phyloP scores from a whole-genome alignment of 1,284 basidiomycete species.

The Lentinula novae-zelandiae region DNA sequence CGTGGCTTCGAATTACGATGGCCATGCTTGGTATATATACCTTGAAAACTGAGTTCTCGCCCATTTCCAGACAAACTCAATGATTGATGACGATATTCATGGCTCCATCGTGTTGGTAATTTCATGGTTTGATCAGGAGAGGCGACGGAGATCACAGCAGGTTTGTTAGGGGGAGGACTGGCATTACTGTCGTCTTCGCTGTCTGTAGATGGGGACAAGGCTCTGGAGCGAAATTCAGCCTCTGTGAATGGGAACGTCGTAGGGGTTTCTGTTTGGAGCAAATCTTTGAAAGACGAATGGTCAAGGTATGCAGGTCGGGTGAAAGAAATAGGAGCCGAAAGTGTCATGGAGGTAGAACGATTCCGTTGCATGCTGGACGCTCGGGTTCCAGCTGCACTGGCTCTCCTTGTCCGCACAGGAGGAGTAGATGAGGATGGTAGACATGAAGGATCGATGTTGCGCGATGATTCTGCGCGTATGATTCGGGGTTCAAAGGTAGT shows the following conservation, averaged over 20 bases:
- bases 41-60: constrained; percentile 65
- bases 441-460: constrained; percentile 34
- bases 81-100: constrained; percentile 54
- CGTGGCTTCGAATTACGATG: not conserved
- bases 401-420: constrained; percentile 40
- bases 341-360: constrained; percentile 16
- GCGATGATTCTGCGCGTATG: constrained; percentile 46
- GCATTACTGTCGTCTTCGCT: constrained; percentile 61
- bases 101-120: constrained; percentile 79
- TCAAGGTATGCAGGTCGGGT: constrained; percentile 70
- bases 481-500: constrained; percentile 60
- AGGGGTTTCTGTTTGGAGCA: constrained; percentile 60
- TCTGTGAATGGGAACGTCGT: constrained; percentile 32
- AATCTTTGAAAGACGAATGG: constrained; percentile 64
- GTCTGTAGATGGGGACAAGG: constrained; percentile 38
- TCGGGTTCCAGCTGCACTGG: constrained; percentile 32
- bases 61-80: constrained; percentile 68
- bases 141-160: constrained; percentile 22
- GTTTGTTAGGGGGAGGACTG: constrained; percentile 40
- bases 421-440: constrained; percentile 34
- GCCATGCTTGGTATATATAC: constrained; percentile 26
- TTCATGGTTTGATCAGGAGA: constrained; percentile 42
- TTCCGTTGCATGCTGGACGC: constrained; percentile 15
- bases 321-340: constrained; percentile 39
- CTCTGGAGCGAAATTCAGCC: constrained; percentile 10